Percentiles rank a stretch among this genome's conserved stretches.
Conservation (phyloP, 192 early-diverging fungal species). For the Coemansia sp. region DNA sequence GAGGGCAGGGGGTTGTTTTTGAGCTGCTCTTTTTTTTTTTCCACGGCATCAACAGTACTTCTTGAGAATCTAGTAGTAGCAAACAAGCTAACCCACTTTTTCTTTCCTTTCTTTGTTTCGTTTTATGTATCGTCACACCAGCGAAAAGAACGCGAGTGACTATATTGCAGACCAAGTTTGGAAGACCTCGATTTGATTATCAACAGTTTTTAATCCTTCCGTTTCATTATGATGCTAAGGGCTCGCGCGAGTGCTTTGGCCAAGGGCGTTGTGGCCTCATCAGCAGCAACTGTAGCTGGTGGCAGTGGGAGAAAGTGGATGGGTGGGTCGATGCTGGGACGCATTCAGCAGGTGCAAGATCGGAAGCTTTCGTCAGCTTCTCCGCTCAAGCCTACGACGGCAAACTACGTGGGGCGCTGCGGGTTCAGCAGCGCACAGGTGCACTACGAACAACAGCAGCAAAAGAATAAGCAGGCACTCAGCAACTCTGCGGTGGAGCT, state of each 20-base stretch:
- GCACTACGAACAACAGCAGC: neutral
- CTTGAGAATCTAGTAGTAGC: no score
- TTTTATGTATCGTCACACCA: conserved; percentile 39
- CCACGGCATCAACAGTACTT: no score
- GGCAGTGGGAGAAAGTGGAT: neutral
- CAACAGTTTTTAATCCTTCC: neutral
- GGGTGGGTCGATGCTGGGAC: neutral
- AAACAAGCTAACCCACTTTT: no score
- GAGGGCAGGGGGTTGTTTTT: no score
- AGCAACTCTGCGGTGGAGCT: conserved; percentile 24
- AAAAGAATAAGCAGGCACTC: neutral
- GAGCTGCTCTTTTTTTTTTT: no score
- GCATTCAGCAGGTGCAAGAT: neutral
- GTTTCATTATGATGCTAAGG: conserved; percentile 26
- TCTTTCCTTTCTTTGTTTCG: neutral
- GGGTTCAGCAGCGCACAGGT: conserved; percentile 29
- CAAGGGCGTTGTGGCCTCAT: neutral
- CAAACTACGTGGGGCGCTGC: conserved; percentile 23
- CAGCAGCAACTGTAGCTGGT: neutral
- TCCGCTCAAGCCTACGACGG: neutral
- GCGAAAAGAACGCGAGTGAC: conserved; percentile 48
- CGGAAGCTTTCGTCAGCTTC: neutral
- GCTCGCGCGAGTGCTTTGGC: conserved; percentile 18
- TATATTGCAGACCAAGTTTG: conserved; percentile 52
- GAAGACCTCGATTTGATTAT: conserved; percentile 41